Base-by-base conservation (phyloP, 1,284 basidiomycete genomes). In the Malassezia dermatis region DNA sequence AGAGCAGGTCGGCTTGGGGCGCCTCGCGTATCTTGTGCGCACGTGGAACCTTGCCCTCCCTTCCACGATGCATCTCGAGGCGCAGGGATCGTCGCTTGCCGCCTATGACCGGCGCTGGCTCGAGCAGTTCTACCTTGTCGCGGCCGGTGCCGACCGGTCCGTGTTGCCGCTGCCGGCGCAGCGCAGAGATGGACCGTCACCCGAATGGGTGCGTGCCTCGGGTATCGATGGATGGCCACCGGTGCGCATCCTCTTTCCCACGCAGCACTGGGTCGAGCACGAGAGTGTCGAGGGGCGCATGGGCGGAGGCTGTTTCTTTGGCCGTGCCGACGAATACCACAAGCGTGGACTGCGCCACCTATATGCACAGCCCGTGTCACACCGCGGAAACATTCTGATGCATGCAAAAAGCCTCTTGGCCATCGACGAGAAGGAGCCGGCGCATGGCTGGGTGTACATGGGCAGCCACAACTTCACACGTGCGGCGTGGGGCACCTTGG, bases 391-490 rank as follows among this genome's bases (percentile, higher is more conserved):
- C 23, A 23, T 74, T n/a, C 56, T 74, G 53, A 74, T 74, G 41
- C 71, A 74, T 47, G 67, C 65, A 43, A 74, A 74, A 42, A 61
- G 57, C 12, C 44, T 73, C 21, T 45, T 73, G n/a, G 47, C 23
- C 17, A 27, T 19, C 2, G 15, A n/a, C 11, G 24, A 49, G 8
- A 19, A 17, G 4, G n/a, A 17, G 7, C 19, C 27, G 15, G 32
- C 19, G 11, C 19, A 41, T 12, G 70, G 71, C 1, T 74, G 64
- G 64, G 61, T 62, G 3, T 72, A 72, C 53, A 24, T 68, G 13
- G 70, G 70, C 19, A 64, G 61, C 46, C 52, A 62, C 24, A 74
- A 74, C 58, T 72, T 74, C 28, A 73, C 70, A 6, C 63, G 61
- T 19, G 67, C 68, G 2, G 71, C 71, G 1, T 71, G 71, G 59